Percentiles rank a stretch among this genome's conserved stretches.
Evolutionary conservation across 352 stramenopile species (phyloP).

Genomic region (Globisporangium nodosum): DNA sequence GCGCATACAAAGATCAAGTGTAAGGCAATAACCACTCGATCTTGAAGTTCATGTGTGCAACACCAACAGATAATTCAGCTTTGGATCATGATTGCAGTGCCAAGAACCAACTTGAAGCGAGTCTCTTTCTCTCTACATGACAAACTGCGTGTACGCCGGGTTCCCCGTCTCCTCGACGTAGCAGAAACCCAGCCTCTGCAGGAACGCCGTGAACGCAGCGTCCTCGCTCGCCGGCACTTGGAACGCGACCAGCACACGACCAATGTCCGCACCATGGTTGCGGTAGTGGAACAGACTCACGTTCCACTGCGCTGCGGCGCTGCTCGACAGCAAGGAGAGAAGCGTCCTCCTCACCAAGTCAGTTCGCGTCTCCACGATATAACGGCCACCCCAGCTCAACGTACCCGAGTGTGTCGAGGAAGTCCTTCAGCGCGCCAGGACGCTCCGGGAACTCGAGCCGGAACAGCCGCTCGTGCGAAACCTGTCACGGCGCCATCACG

Average conservation of each 20-base stretch:
- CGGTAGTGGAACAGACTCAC: conserved; percentile 98
- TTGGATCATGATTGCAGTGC: not conserved
- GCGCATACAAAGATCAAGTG: too few species aligned
- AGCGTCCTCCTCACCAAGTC: not conserved
- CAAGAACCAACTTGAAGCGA: too few species aligned
- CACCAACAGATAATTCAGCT: too few species aligned
- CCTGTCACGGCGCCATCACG: conserved; percentile 13
- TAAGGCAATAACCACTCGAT: not conserved
- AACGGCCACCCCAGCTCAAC: not conserved
- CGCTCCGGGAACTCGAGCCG: conserved; percentile 95
- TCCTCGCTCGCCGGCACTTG: conserved; percentile 81
- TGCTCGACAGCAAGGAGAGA: not conserved
- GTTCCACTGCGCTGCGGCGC: conserved; percentile 84
- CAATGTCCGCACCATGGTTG: conserved; percentile 98
- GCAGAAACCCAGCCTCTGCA: conserved; percentile 66
- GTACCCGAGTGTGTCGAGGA: conserved; percentile 86
- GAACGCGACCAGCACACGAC: conserved; percentile 95
- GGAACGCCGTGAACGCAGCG: conserved; percentile 51
- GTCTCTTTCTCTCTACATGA: conserved; percentile 29
- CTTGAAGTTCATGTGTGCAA: too few species aligned
- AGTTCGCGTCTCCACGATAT: not conserved
- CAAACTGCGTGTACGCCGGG: conserved; percentile 70
- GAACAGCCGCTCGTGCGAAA: conserved; percentile 93
- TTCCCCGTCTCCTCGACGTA: conserved; percentile 86
- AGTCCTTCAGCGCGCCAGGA: conserved; percentile 88